Conservation (phyloP, 495 filamentous ascomycete species). For the Paragyromitra xinjiangensis region DNA sequence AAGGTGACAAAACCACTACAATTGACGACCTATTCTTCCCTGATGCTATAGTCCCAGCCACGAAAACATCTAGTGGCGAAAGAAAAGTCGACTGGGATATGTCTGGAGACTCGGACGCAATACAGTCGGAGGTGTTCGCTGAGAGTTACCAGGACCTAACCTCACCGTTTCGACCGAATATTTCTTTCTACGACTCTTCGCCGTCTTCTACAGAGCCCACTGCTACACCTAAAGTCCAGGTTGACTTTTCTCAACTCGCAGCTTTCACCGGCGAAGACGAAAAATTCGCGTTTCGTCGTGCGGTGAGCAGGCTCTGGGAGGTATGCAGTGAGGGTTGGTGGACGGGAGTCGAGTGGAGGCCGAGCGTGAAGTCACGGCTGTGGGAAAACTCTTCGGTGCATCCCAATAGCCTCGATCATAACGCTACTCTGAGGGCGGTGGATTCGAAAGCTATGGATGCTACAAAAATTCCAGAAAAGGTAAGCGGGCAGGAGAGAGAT, state of each 20-base stretch:
- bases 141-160: slow-evolving; percentile 68
- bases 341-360: slow-evolving; percentile 58
- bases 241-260: slow-evolving; percentile 66
- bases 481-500: slow-evolving; percentile 19
- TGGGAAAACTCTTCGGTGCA: slow-evolving; percentile 42
- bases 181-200: slow-evolving; percentile 64
- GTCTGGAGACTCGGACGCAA: slow-evolving; percentile 62
- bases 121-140: slow-evolving; percentile 73
- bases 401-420: background rate
- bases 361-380: slow-evolving; percentile 2
- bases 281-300: slow-evolving; percentile 75
- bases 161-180: slow-evolving; percentile 76
- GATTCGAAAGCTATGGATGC: slow-evolving; percentile 22
- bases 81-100: background rate
- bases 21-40: slow-evolving; percentile 74
- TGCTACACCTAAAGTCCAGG: background rate
- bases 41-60: slow-evolving; percentile 57
- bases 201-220: background rate
- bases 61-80: slow-evolving; percentile 1
- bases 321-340: slow-evolving; percentile 74
- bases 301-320: slow-evolving; percentile 73
- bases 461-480: background rate
- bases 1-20: slow-evolving; percentile 61
- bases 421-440: slow-evolving; percentile 54
- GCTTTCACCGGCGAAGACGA: slow-evolving; percentile 77